A percentile compares a stretch with the other conserved stretches of the same genome.
phyloP scores from a whole-genome alignment of 2,329 filamentous ascomycete species.

The Colletotrichum neosansevieriae region DNA sequence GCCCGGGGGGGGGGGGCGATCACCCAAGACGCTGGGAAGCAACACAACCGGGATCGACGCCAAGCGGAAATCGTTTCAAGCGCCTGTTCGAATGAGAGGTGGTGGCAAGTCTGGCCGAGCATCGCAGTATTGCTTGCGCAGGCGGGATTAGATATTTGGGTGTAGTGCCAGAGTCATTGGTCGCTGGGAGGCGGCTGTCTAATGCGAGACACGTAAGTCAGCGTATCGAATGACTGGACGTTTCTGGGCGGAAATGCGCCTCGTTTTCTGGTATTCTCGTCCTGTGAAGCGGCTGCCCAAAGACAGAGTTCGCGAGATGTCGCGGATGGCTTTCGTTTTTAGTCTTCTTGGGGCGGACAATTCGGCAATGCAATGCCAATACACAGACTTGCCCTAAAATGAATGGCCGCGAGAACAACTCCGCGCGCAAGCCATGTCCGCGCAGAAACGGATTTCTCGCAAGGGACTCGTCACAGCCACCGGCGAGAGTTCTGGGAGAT shows the following conservation, averaged over 20 bases:
- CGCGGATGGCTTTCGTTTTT: neutral
- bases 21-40: slow-evolving; percentile 5
- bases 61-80: slow-evolving; percentile 27
- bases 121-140: neutral
- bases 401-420: neutral
- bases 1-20: neutral
- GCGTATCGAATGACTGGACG: slow-evolving; percentile 16
- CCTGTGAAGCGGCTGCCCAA: neutral
- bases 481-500: neutral
- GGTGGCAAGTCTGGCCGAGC: slow-evolving; percentile 8
- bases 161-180: neutral
- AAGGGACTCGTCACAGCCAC: slow-evolving; percentile 1
- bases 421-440: neutral
- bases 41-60: slow-evolving; percentile 10
- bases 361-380: neutral
- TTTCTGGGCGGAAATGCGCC: slow-evolving; percentile 1
- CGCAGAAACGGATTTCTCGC: neutral
- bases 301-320: neutral
- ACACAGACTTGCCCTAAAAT: too few relatives aligned
- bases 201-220: neutral
- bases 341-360: neutral
- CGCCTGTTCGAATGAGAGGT: slow-evolving; percentile 6
- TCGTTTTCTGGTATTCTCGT: neutral
- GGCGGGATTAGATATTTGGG: neutral
- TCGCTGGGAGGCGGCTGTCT: neutral